These are phyloP conservation scores for Lepraria neglecta DNA, from an alignment of 495 filamentous ascomycete species.

Conservation along the genomic window DNA sequence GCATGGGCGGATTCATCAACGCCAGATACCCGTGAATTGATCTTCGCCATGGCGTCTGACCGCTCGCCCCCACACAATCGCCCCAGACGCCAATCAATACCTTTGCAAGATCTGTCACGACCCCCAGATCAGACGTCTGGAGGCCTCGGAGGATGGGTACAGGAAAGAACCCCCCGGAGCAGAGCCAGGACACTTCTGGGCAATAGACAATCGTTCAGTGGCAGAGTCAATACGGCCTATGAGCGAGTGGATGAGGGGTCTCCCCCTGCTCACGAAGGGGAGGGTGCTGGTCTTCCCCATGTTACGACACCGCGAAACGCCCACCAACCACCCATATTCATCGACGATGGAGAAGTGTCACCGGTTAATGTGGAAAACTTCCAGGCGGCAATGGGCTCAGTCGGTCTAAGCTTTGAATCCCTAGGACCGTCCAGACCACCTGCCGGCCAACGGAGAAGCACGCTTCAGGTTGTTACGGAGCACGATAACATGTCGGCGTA, in stretches of 20 bases:
- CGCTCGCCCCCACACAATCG: constrained; percentile 44
- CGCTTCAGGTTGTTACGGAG: constrained; percentile 33
- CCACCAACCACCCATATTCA: constrained; percentile 30
- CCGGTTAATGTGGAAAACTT: constrained; percentile 47
- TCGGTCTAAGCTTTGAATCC: constrained; percentile 51
- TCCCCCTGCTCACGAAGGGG: constrained; percentile 37
- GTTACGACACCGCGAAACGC: constrained; percentile 34
- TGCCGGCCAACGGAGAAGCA: constrained; percentile 32
- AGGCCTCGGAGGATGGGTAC: constrained; percentile 1
- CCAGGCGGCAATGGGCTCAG: constrained; percentile 54
- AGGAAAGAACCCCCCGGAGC: constrained; percentile 25
- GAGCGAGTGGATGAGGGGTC: constrained; percentile 49
- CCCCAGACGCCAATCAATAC: constrained; percentile 64
- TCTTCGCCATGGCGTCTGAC: constrained; percentile 51
- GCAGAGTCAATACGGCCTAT: constrained; percentile 30
- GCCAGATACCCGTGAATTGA: constrained; percentile 11
- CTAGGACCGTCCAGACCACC: constrained; percentile 28
- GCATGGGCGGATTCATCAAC: constrained; percentile 12
- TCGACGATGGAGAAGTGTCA: constrained; percentile 39
- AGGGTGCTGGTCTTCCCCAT: constrained; percentile 23
- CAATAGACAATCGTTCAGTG: constrained; percentile 26
- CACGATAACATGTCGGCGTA: constrained; percentile 36
- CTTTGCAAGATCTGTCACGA: constrained; percentile 71
- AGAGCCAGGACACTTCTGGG: constrained; percentile 23
- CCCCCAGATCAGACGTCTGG: constrained; percentile 42